Evolutionary conservation across 495 filamentous ascomycete genomes (phyloP).

Genomic region (Hypoxylon cercidicola): DNA sequence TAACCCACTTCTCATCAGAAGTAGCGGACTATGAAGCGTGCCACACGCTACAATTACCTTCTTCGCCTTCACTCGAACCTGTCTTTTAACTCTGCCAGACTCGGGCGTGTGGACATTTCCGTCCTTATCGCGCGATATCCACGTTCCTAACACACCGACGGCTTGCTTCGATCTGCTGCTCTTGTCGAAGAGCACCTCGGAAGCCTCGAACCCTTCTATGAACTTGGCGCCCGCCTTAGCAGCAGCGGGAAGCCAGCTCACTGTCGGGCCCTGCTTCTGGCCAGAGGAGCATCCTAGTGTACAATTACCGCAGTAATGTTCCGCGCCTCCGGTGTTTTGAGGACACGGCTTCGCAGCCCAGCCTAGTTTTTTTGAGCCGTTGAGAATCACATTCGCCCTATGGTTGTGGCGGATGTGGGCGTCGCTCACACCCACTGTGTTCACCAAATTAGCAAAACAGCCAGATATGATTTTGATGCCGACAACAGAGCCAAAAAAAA

Average conservation of each 20-base stretch:
- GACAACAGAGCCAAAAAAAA: too few relatives aligned
- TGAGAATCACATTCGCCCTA: conserved; percentile 72
- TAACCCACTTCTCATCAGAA: conserved; percentile 78
- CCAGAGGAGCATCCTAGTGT: conserved; percentile 75
- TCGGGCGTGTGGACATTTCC: conserved; percentile 63
- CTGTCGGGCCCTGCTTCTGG: conserved; percentile 81
- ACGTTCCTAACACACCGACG: conserved; percentile 73
- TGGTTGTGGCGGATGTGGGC: conserved; percentile 75
- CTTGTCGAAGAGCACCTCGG: conserved; percentile 73
- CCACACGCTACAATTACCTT: conserved; percentile 82
- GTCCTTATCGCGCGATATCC: conserved; percentile 74
- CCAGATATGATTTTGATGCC: too few relatives aligned
- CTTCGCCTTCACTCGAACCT: conserved; percentile 80
- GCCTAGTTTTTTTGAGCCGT: conserved; percentile 80
- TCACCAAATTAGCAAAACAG: conserved; percentile 52
- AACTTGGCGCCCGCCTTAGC: conserved; percentile 77
- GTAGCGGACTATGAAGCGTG: conserved; percentile 75
- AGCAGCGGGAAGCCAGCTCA: conserved; percentile 82
- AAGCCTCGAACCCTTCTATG: conserved; percentile 78
- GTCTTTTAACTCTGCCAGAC: conserved; percentile 57
- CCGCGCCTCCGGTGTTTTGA: conserved; percentile 77
- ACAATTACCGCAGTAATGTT: conserved; percentile 85
- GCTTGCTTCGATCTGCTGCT: conserved; percentile 66
- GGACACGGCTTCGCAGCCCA: conserved; percentile 76
- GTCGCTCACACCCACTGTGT: conserved; percentile 77